phyloP scores from a whole-genome alignment of 371 early-diverging fungal species.

The Mortierella sp. region DNA sequence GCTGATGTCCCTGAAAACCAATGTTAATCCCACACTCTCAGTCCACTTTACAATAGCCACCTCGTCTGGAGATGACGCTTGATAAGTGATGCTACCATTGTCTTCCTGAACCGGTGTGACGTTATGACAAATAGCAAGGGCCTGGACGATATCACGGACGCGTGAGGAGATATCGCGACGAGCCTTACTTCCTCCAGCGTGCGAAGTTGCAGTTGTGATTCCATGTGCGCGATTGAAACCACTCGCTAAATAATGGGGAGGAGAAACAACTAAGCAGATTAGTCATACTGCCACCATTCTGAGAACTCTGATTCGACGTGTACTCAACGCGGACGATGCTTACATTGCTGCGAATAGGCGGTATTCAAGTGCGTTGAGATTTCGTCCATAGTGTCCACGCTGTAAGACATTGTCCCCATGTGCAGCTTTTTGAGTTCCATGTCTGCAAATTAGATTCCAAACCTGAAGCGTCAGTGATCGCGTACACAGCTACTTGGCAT shows the following conservation, averaged over 20 bases:
- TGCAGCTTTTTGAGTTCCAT: conserved; percentile 99
- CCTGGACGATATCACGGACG: conserved; percentile 85
- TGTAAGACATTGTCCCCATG: conserved; percentile 96
- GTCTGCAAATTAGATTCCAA: conserved; percentile 59
- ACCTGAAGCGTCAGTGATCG: too few species aligned
- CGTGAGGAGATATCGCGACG: conserved; percentile 82
- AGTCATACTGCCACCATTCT: background rate
- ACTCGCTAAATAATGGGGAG: conserved; percentile 16
- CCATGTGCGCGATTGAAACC: conserved; percentile 45
- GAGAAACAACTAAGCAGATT: background rate
- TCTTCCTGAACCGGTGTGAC: conserved; percentile 74
- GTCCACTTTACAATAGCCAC: conserved; percentile 99
- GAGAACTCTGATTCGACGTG: background rate
- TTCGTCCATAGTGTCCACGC: conserved; percentile 91
- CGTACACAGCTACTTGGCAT: too few species aligned
- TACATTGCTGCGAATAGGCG: conserved; percentile 62
- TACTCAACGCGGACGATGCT: background rate
- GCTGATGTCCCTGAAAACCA: conserved; percentile 80
- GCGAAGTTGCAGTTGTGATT: conserved; percentile 29
- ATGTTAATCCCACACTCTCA: conserved; percentile 87
- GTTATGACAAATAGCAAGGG: conserved; percentile 93
- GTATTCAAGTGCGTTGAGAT: conserved; percentile 73
- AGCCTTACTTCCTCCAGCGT: conserved; percentile 56
- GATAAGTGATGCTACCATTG: conserved; percentile 76
- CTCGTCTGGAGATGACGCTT: conserved; percentile 99